Evolutionary conservation across 495 filamentous ascomycete species (phyloP), one percentile per base, ranked within the genome.

Genomic region (Tuber aestivum): DNA sequence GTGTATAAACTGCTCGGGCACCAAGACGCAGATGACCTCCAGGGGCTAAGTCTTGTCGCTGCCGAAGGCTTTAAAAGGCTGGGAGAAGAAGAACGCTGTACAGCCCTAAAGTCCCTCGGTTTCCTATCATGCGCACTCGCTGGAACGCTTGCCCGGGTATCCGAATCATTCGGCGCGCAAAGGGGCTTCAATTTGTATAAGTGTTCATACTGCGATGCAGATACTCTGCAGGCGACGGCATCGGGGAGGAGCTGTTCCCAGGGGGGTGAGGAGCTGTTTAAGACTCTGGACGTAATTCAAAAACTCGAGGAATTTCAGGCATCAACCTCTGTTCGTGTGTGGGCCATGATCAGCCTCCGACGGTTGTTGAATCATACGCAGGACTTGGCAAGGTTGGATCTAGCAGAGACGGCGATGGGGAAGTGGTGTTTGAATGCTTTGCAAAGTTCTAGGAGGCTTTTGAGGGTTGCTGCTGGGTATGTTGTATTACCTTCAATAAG

Each of bases 341-440:
- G 88, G 74, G 90, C 91, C 37, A 94, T 96, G 89, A 80, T 91
- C 74, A 88, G 90, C 3, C 82, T 97, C 38, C 89, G 88, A 78
- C 89, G 91, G 68, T 84, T 93, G 35, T 83, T 92, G 32, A 87
- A 87, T 70, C 93, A 96, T 84, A 89, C 89, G 0, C 82, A 84
- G 3, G 85, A 87, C 74, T 69, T 84, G 10, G 84, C 85, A 18
- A 86, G 92, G 74, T 84, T 95, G 74, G 89, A 94, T 76, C 84
- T 97, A 5, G 87, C 89, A 56, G 85, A 81, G 9, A 93, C 92
- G 12, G 76, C 83, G 1, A 85, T 92, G 65, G 94, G 93, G 0
- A 90, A 93, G 80, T 94, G 92, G 87, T 95, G 93, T 81, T 83
- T 98, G 2, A 87, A 90, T 74, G 93, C 92, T 3, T 85, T 97